phyloP scores from a whole-genome alignment of 768 basidiomycete genomes.

The Termitomyces sp. region DNA sequence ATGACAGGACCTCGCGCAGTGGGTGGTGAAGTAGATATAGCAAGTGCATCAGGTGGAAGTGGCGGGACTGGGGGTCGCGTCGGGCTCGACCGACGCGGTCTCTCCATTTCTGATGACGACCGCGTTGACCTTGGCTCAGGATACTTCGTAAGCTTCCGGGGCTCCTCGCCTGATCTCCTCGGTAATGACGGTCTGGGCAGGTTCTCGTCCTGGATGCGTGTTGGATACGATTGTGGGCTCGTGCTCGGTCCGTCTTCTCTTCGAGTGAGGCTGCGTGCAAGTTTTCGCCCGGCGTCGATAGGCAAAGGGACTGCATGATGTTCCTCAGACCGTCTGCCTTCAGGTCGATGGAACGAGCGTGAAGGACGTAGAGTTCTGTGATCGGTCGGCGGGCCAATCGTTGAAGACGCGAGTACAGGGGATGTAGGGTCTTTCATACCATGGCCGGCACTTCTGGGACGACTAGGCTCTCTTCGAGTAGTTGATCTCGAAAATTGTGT shows the following conservation, averaged over 20 bases:
- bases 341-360: conserved; percentile 61
- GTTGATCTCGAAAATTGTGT: conserved; percentile 6
- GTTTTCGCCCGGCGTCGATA: conserved; percentile 24
- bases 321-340: conserved; percentile 29
- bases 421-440: conserved; percentile 8
- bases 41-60: conserved; percentile 30
- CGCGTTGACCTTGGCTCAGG: conserved; percentile 15
- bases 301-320: conserved; percentile 27
- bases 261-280: conserved; percentile 35
- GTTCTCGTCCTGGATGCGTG: conserved; percentile 13
- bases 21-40: conserved; percentile 25
- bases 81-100: conserved; percentile 17
- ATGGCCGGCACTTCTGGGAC: conserved; percentile 16
- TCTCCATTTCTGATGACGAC: conserved; percentile 21
- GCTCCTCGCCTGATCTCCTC: conserved; percentile 16
- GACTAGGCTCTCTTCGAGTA: conserved; percentile 6
- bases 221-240: conserved; percentile 14
- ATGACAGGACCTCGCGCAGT: conserved; percentile 26
- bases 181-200: background rate
- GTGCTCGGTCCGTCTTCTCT: conserved; percentile 15
- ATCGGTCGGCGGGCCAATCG: conserved; percentile 2
- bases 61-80: conserved; percentile 35
- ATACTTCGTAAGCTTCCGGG: conserved; percentile 12
- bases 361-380: conserved; percentile 37
- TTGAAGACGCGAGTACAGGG: conserved; percentile 6